Percentiles rank a stretch among this genome's conserved stretches.
Evolutionary conservation across 441 rosid species (phyloP).

Genomic region (Bruguiera hainesii): DNA sequence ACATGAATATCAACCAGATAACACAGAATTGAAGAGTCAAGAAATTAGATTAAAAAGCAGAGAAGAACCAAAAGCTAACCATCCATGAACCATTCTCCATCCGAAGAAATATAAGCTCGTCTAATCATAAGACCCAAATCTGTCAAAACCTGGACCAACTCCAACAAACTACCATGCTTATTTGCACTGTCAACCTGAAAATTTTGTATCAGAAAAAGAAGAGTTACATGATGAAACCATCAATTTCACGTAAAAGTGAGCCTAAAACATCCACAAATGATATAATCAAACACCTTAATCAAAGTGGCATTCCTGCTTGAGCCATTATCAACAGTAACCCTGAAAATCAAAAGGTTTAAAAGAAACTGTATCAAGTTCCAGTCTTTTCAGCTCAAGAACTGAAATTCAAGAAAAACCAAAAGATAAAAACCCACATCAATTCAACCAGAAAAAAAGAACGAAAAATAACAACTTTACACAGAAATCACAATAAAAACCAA

Average conservation of each 20-base stretch:
- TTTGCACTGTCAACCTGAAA: slow-evolving; percentile 79
- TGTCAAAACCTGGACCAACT: slow-evolving; percentile 81
- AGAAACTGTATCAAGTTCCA: slow-evolving; percentile 19
- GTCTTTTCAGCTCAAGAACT: slow-evolving; percentile 15
- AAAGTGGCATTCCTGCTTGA: slow-evolving; percentile 60
- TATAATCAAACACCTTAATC: slow-evolving; percentile 45
- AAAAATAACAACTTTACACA: slow-evolving; percentile 1
- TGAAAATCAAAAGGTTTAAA: slow-evolving; percentile 31
- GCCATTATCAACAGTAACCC: slow-evolving; percentile 68
- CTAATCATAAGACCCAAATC: slow-evolving; percentile 62
- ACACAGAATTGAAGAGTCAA: slow-evolving; percentile 3
- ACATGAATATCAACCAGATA: slow-evolving; percentile 17
- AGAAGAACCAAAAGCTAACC: slow-evolving; percentile 39
- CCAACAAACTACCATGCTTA: slow-evolving; percentile 71
- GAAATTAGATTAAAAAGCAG: background rate
- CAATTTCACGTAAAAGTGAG: slow-evolving; percentile 7
- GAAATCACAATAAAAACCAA: background rate
- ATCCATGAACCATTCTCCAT: slow-evolving; percentile 92
- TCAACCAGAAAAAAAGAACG: background rate
- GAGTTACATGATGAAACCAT: slow-evolving; percentile 4
- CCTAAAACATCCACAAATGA: slow-evolving; percentile 6
- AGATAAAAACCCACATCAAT: slow-evolving; percentile 22
- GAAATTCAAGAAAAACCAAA: slow-evolving; percentile 16
- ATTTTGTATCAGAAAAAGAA: slow-evolving; percentile 6
- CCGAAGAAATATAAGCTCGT: slow-evolving; percentile 86